Evolutionary conservation across 2,329 filamentous ascomycete species (phyloP).

Genomic region (Simplicillium aogashimaense): DNA sequence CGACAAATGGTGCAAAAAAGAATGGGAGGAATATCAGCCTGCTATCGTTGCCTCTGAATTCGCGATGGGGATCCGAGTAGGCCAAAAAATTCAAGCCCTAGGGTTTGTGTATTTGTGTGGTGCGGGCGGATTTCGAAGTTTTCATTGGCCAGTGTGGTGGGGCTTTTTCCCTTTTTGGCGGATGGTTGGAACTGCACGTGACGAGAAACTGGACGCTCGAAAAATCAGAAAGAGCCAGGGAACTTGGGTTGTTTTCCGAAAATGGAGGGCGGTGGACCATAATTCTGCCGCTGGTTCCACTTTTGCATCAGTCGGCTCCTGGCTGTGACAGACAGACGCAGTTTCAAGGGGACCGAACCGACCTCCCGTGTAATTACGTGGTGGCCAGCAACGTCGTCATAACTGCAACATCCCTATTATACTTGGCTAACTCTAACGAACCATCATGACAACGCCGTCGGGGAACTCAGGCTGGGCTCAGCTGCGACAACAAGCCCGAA

Average conservation of each 20-base stretch:
- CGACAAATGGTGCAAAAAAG: constrained; percentile 14
- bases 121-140: background rate
- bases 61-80: constrained; percentile 19
- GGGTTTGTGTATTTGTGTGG: constrained; percentile 15
- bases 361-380: too few species aligned
- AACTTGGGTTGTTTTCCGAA: too few species aligned
- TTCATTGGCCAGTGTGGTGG: constrained; percentile 11
- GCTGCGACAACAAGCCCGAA: constrained; percentile 82
- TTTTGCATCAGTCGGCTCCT: too few species aligned
- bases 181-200: background rate
- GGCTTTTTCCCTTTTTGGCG: constrained; percentile 24
- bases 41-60: constrained; percentile 24
- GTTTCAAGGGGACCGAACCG: too few species aligned
- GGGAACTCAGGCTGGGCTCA: constrained; percentile 75
- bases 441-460: constrained; percentile 17
- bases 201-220: too few species aligned
- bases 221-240: too few species aligned
- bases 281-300: constrained; percentile 11
- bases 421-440: background rate
- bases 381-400: background rate
- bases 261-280: too few species aligned
- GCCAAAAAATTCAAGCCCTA: constrained; percentile 13
- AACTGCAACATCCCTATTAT: background rate
- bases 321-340: too few species aligned
- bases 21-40: constrained; percentile 11